Evolutionary conservation across 768 basidiomycete genomes (phyloP), one percentile per base, ranked within the genome.

Genomic region (Lentinula sp.): DNA sequence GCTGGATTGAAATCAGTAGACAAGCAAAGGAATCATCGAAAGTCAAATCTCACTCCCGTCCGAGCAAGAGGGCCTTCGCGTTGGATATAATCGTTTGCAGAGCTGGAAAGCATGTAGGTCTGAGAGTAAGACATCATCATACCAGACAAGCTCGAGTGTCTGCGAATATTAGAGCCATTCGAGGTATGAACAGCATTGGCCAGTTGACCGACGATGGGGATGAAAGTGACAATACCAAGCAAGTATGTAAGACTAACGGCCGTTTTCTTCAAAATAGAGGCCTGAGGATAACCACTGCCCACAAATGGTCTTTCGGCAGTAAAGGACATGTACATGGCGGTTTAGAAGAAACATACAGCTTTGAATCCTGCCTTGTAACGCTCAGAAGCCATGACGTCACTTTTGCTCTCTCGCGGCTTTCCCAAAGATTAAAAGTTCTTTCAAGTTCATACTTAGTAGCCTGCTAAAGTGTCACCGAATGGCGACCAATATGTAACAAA

Each of bases 1-100:
- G 55, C 4, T 84, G 83, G 0, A 80, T 80, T 65, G 6, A 48
- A 18, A 23, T 48, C n/a, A 48, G 18, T 48, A 23, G 18, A 8
- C 46, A 7, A 48, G 15, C 16, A 28, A 7, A 10, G 16, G 6
- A 4, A 28, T 18, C 3, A 21, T 28, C 21, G 21, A 4, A 21
- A 10, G 3, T 7, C 7, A 23, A 18, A 23, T 23, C 42, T 48
- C 7, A 51, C 34, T 7, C 50, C 50, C 8, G 50, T 28, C n/a
- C n/a, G 28, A 35, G 50, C 50, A 35, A 51, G 28, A 7, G 50
- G 50, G 7, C n/a, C 18, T 35, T 54, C 37, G 21, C 32, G 21
- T 39, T 35, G 34, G 4, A 54, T 21, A 13, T 35, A 40, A 18
- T 32, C 37, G 18, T 18, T 13, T n/a, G 37, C 34, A 11, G 46